These are phyloP conservation scores for Metschnikowia vanudenii DNA, from an alignment of 805 yeast genomes.

Conservation along the genomic window DNA sequence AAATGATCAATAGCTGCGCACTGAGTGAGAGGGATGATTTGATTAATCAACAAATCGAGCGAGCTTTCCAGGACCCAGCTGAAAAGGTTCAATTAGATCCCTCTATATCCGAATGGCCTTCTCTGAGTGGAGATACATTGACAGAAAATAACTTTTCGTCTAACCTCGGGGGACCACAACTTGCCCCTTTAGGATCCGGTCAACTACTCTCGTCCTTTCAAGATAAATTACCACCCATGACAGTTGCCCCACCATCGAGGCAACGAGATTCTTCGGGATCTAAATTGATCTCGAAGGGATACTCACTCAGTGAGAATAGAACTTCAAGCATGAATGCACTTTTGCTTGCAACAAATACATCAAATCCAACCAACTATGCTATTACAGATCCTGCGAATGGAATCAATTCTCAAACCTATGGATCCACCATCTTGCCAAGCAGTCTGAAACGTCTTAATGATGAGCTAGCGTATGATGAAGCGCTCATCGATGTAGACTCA, in stretches of 20 bases:
- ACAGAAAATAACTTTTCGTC: not conserved
- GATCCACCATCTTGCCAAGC: not conserved
- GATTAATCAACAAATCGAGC: not conserved
- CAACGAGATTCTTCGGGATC: not conserved
- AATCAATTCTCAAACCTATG: not conserved
- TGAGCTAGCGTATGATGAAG: not conserved
- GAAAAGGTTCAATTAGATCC: not conserved
- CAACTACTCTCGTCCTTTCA: constrained; percentile 8
- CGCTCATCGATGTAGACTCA: not conserved
- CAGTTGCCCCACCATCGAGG: constrained; percentile 7
- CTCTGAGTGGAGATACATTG: not conserved
- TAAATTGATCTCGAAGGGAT: not conserved
- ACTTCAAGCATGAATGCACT: constrained; percentile 17
- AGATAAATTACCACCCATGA: constrained; percentile 15
- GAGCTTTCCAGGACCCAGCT: not conserved
- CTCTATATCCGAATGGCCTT: not conserved
- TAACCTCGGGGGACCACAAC: not conserved
- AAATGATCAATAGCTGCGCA: constrained; percentile 58
- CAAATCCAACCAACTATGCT: not conserved
- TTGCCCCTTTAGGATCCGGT: not conserved
- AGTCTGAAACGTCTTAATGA: constrained; percentile 1
- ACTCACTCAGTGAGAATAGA: constrained; percentile 5
- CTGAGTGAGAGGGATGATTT: constrained; percentile 35
- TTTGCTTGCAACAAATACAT: constrained; percentile 14
- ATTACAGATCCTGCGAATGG: not conserved